These are phyloP conservation scores for Pichia sporocuriosa DNA, from an alignment of 805 yeast genomes.

Conservation along the genomic window DNA sequence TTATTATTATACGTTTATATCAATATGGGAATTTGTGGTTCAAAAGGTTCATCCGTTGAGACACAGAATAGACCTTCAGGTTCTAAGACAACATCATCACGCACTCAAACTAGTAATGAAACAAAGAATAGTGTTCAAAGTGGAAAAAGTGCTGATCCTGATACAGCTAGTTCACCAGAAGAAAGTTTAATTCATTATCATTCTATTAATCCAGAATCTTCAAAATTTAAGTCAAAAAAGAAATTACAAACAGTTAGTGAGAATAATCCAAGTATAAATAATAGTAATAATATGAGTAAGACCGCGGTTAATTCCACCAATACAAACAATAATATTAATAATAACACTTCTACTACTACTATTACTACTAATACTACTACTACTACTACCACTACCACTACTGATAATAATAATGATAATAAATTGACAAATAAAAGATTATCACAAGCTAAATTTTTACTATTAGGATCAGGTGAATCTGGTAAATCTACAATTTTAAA, in stretches of 20 bases:
- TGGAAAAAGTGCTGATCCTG: neutral
- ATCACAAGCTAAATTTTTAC: constrained; percentile 61
- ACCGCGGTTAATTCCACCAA: neutral
- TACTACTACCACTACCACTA: neutral
- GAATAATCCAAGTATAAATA: constrained; percentile 5
- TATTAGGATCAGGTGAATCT: constrained; percentile 83
- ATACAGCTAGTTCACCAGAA: neutral
- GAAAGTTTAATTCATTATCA: neutral
- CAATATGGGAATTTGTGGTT: constrained; percentile 17
- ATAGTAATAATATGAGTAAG: neutral
- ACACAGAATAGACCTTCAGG: neutral
- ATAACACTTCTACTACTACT: neutral
- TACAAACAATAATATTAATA: neutral
- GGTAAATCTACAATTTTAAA: constrained; percentile 78
- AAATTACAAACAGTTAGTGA: constrained; percentile 10
- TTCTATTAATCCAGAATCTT: neutral
- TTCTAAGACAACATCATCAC: neutral
- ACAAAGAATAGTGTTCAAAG: neutral
- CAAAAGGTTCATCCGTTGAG: constrained; percentile 11
- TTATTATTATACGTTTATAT: neutral
- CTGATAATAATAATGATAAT: neutral
- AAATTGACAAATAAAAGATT: constrained; percentile 10
- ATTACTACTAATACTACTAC: neutral
- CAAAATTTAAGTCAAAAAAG: constrained; percentile 4
- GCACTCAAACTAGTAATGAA: neutral